phyloP scores from a whole-genome alignment of 192 early-diverging fungal genomes.

The Umbelopsis vinacea region DNA sequence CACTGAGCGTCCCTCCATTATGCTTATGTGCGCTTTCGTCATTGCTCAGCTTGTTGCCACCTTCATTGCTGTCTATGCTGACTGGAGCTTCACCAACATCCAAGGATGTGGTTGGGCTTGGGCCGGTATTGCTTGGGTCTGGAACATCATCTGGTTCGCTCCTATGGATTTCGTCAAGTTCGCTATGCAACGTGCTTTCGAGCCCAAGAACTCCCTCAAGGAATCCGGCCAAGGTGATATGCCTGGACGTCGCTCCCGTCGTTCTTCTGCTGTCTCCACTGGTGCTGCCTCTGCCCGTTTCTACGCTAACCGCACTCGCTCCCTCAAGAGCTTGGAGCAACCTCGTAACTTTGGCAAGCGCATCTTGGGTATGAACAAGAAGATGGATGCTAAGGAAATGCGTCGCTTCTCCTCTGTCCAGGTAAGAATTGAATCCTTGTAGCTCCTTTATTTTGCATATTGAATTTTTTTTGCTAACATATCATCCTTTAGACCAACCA shows the following conservation, averaged over 20 bases:
- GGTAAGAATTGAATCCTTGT: conserved; percentile 25
- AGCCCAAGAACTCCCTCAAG: conserved; percentile 49
- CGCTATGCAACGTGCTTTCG: conserved; percentile 62
- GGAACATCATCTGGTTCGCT: conserved; percentile 80
- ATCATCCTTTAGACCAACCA: conserved; percentile 29
- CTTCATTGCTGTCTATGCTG: conserved; percentile 84
- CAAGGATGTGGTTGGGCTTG: conserved; percentile 75
- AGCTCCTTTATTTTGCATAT: background rate
- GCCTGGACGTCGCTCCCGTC: conserved; percentile 29
- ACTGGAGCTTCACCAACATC: conserved; percentile 80
- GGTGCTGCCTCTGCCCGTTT: conserved; percentile 38
- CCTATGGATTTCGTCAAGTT: conserved; percentile 83
- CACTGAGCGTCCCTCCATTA: conserved; percentile 71
- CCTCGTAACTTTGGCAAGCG: conserved; percentile 38
- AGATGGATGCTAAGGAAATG: conserved; percentile 70
- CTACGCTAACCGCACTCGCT: conserved; percentile 41
- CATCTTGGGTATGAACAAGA: conserved; percentile 55
- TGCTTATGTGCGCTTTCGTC: conserved; percentile 69
- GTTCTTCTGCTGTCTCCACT: conserved; percentile 36
- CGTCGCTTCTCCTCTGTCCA: conserved; percentile 76
- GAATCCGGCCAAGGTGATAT: conserved; percentile 23
- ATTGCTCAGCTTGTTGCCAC: conserved; percentile 74
- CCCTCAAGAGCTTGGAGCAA: conserved; percentile 31
- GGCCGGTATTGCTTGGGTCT: conserved; percentile 78
- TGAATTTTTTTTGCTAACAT: background rate